phyloP scores from a whole-genome alignment of 176 grass and related monocot species.

The Cenchrus purpureus region DNA sequence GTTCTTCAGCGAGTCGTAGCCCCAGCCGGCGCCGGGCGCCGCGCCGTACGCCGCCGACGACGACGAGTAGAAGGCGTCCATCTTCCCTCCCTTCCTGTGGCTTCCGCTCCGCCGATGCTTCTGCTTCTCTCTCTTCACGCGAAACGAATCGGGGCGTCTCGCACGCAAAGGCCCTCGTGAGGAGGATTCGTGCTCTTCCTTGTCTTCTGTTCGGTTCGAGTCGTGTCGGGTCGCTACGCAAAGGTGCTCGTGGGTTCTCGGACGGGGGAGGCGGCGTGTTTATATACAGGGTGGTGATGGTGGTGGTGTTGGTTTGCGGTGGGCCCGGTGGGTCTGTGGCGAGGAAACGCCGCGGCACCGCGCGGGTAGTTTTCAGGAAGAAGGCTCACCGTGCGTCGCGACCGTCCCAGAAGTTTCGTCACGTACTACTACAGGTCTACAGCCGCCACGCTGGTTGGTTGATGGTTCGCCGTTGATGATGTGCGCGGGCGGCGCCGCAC shows the following conservation, averaged over 20 bases:
- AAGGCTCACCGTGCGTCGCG: neutral
- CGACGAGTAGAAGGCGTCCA: conserved; percentile 63
- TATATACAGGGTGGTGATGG: neutral
- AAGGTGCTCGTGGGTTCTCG: neutral
- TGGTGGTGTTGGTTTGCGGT: neutral
- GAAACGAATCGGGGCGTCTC: neutral
- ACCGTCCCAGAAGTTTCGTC: conserved; percentile 18
- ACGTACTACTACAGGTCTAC: no score
- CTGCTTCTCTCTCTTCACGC: neutral
- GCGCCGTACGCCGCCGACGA: conserved; percentile 35
- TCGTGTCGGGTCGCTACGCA: neutral
- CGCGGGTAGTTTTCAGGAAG: conserved; percentile 22
- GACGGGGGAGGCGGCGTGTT: neutral
- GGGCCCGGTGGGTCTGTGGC: neutral
- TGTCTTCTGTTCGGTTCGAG: neutral
- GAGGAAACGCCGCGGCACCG: conserved; percentile 17
- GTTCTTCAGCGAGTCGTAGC: conserved; percentile 75
- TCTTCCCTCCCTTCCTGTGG: neutral
- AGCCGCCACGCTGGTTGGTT: neutral
- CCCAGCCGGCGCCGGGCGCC: conserved; percentile 22
- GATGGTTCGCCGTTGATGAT: no score
- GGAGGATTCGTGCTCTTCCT: neutral
- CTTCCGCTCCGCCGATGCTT: neutral
- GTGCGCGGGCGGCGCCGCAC: no score
- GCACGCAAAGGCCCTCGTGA: neutral